Percentiles rank a stretch among this genome's conserved stretches.
These are phyloP conservation scores for Malus hybrid DNA, from an alignment of 331 rosid genomes.

Conservation along the genomic window DNA sequence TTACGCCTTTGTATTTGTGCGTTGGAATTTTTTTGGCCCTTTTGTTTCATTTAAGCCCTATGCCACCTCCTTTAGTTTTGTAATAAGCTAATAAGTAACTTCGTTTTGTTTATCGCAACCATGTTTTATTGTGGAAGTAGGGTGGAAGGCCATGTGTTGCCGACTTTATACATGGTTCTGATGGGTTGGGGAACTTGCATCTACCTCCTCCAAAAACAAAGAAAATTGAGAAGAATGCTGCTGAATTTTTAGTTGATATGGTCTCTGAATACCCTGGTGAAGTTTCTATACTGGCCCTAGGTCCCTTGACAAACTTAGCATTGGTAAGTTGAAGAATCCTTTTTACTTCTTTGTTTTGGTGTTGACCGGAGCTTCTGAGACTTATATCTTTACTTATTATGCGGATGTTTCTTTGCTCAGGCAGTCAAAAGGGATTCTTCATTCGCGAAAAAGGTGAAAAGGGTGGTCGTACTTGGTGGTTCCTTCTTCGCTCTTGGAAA, in stretches of 20 bases:
- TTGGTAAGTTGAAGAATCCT: slow-evolving; percentile 38
- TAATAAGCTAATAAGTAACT: not conserved
- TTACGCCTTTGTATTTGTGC: not conserved
- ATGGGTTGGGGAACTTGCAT: slow-evolving; percentile 72
- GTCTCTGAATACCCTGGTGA: slow-evolving; percentile 80
- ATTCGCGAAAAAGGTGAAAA: slow-evolving; percentile 79
- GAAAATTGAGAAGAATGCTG: slow-evolving; percentile 62
- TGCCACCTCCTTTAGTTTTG: not conserved
- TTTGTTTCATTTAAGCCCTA: not conserved
- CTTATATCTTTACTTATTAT: slow-evolving; percentile 2
- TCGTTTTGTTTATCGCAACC: slow-evolving; percentile 6
- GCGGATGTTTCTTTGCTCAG: slow-evolving; percentile 29
- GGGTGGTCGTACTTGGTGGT: slow-evolving; percentile 82
- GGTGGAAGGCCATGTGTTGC: slow-evolving; percentile 78
- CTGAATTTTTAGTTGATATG: slow-evolving; percentile 77
- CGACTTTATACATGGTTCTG: slow-evolving; percentile 81
- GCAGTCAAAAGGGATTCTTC: slow-evolving; percentile 90
- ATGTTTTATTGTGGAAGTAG: slow-evolving; percentile 31
- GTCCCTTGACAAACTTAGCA: slow-evolving; percentile 93
- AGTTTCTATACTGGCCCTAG: slow-evolving; percentile 88
- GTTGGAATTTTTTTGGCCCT: not conserved
- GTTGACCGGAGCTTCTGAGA: not conserved
- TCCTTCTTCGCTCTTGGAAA: slow-evolving; percentile 91
- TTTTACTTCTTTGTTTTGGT: slow-evolving; percentile 1
- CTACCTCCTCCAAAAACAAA: slow-evolving; percentile 49